Conservation (phyloP, 2,329 filamentous ascomycete genomes). For the Cryphonectria naterciae region DNA sequence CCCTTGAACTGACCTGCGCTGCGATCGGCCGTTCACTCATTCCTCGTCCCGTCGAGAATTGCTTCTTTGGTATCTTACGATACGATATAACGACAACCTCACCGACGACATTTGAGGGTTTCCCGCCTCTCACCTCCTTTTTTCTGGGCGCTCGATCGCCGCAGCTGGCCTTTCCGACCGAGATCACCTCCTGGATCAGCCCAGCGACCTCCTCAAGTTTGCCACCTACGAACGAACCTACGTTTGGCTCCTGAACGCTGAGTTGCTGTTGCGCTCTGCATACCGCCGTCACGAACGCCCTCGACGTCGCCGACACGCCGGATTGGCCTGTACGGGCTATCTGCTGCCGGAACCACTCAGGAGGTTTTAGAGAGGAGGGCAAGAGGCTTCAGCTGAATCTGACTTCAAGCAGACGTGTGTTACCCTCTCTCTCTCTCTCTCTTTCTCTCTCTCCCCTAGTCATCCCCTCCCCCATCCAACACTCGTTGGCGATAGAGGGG, state of each 20-base stretch:
- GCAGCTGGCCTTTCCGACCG: slow-evolving; percentile 17
- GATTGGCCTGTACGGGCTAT: slow-evolving; percentile 8
- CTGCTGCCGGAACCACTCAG: slow-evolving; percentile 16
- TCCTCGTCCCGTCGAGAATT: slow-evolving; percentile 15
- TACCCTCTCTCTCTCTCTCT: neutral
- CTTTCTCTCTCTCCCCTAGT: neutral
- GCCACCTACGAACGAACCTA: slow-evolving; percentile 13
- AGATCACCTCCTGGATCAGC: slow-evolving; percentile 21
- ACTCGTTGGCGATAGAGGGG: neutral
- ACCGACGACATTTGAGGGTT: neutral
- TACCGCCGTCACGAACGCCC: slow-evolving; percentile 10
- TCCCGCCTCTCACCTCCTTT: slow-evolving; percentile 7
- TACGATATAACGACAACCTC: slow-evolving; percentile 7
- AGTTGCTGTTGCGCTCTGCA: neutral
- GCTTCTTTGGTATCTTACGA: slow-evolving; percentile 20
- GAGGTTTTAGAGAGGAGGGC: slow-evolving; percentile 11
- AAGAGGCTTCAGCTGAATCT: slow-evolving; percentile 19
- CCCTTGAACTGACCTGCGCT: slow-evolving; percentile 1
- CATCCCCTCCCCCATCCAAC: neutral
- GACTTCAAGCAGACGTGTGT: slow-evolving; percentile 26
- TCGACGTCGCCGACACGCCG: slow-evolving; percentile 16
- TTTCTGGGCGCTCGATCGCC: slow-evolving; percentile 1
- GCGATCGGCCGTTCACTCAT: slow-evolving; percentile 7
- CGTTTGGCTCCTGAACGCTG: neutral
- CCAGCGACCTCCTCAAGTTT: slow-evolving; percentile 15